Evolutionary conservation across 2,329 filamentous ascomycete species (phyloP).

Genomic region (Ophiostoma piceae): DNA sequence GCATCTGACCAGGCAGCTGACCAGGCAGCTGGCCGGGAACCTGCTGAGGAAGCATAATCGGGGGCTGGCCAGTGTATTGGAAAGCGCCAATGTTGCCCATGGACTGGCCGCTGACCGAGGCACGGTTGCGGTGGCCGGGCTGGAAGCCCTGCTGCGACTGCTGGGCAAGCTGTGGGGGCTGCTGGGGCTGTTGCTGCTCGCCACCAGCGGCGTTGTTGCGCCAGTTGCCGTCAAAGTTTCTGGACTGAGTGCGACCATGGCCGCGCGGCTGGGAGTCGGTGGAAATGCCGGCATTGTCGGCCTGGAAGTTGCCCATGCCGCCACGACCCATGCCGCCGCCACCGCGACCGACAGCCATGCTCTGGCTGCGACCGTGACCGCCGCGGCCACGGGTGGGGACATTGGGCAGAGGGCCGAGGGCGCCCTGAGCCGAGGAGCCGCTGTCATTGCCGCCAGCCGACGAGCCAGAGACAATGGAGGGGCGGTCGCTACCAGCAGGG

Average conservation of each 20-base stretch:
- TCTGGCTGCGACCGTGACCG: conserved; percentile 75
- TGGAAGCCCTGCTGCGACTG: conserved; percentile 60
- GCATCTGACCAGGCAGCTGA: conserved; percentile 4
- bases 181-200: conserved; percentile 36
- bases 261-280: conserved; percentile 70
- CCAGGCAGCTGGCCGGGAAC: conserved; percentile 55
- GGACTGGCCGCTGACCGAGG: conserved; percentile 78
- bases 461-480: conserved; percentile 46
- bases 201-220: conserved; percentile 39
- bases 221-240: conserved; percentile 98
- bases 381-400: conserved; percentile 51
- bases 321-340: conserved; percentile 64
- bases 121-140: conserved; percentile 81
- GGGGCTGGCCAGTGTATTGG: conserved; percentile 81
- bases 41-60: conserved; percentile 55
- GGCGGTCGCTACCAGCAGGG: conserved; percentile 38
- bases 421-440: conserved; percentile 25
- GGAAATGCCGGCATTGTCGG: conserved; percentile 39
- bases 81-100: conserved; percentile 79
- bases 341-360: conserved; percentile 71
- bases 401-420: not conserved
- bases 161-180: conserved; percentile 49
- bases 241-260: conserved; percentile 75
- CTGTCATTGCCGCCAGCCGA: conserved; percentile 3
- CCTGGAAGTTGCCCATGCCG: conserved; percentile 50